Evolutionary conservation across 371 early-diverging fungal species (phyloP).

Genomic region (Mortierella sp.): DNA sequence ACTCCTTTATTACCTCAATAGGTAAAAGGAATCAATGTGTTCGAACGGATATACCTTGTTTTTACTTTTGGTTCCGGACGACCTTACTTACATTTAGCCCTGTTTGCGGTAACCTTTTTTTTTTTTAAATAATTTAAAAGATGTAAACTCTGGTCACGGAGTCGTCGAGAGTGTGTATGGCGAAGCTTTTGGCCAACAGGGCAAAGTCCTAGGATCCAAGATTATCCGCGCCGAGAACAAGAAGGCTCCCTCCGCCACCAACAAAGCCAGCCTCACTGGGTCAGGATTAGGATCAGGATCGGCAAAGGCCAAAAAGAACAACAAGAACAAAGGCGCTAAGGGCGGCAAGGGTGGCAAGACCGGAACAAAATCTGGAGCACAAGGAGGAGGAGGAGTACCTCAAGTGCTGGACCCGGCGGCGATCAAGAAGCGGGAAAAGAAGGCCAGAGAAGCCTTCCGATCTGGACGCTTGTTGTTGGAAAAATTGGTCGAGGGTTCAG

Average conservation of each 20-base stretch:
- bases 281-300: background rate
- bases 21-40: no score
- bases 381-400: background rate
- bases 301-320: constrained; percentile 22
- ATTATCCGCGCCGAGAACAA: constrained; percentile 1
- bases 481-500: constrained; percentile 94
- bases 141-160: background rate
- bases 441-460: constrained; percentile 44
- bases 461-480: constrained; percentile 70
- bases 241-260: background rate
- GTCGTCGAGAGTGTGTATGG: constrained; percentile 12
- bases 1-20: no score
- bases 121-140: no score
- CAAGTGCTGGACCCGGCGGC: background rate
- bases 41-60: no score
- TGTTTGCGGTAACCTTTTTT: background rate
- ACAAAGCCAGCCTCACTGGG: background rate
- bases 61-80: no score
- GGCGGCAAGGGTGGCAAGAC: constrained; percentile 27
- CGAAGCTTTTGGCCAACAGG: background rate
- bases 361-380: constrained; percentile 12
- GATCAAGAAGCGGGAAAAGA: constrained; percentile 6
- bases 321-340: constrained; percentile 36
- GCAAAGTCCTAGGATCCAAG: background rate
- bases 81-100: no score